Base-by-base conservation (phyloP, 1,139 yeast species). In the Saccharomycopsis hybrid region DNA sequence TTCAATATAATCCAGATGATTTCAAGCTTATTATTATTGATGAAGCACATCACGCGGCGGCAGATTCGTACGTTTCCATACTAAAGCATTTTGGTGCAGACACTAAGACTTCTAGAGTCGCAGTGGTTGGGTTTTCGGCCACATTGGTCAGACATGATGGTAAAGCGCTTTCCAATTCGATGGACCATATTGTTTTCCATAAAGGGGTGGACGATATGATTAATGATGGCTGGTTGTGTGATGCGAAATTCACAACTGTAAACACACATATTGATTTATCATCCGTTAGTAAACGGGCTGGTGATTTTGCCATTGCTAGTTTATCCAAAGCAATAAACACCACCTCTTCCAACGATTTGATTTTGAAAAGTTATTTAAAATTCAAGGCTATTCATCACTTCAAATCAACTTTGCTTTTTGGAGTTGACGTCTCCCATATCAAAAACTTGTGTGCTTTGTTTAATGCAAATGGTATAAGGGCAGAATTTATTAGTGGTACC, bases 41-140 rank as follows among this genome's bases (percentile, higher is more conserved):
- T 64, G 98, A 90, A 62, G 95, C 96, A 46, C 98, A 90, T 60
- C 97, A 90, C 66, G 84, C 96, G 0, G 85, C 87, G 0, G 92
- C 96, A 0, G 60, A 65, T 11, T 73, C 90, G 0, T 92, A 92
- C 71, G 44, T 67, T 13, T 72, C 73, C 41, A 72, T 89, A 1
- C 65, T 88, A 49, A 62, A 70, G 3, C 73, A 85, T 58, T 81
- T 90, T 59, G 69, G 72, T 0, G 85, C 87, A 2, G 61, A 60
- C 25, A 60, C 62, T 1, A 54, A 69, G 0, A 63, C 69, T 0
- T 71, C 79, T 53, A 65, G 66, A 1, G 69, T 81, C 0, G 74
- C 80, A 5, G 79, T 88, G 0, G 70, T 88, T 24, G 97, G 97
- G 1, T 87, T 92, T 59, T 84, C 96, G 5, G 97, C 97, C 0